Percentiles rank a stretch among this genome's conserved stretches.
Conservation (phyloP, 2,329 filamentous ascomycete species). For the Epichloe glyceriae region DNA sequence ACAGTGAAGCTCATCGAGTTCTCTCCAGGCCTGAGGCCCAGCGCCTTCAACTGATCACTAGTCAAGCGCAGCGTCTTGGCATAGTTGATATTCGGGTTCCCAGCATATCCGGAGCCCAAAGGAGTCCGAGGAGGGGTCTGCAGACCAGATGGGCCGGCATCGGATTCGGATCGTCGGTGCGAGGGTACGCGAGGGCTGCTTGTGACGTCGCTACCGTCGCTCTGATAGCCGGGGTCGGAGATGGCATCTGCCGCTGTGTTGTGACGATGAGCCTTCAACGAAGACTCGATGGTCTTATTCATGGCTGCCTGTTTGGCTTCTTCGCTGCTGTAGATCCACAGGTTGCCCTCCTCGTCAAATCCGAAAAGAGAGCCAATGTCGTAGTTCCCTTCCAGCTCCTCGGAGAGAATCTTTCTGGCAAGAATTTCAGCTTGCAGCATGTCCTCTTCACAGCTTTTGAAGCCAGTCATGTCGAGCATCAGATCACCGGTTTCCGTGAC, state of each 20-base stretch:
- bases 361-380: slow-evolving; percentile 93
- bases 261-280: slow-evolving; percentile 30
- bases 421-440: slow-evolving; percentile 85
- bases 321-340: slow-evolving; percentile 99
- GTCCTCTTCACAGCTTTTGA: slow-evolving; percentile 89
- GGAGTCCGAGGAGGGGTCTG: slow-evolving; percentile 59
- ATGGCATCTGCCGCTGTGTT: slow-evolving; percentile 61
- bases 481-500: slow-evolving; percentile 89
- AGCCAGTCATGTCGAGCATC: slow-evolving; percentile 96
- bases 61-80: slow-evolving; percentile 93
- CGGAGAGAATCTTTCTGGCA: slow-evolving; percentile 79
- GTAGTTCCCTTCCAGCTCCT: slow-evolving; percentile 88
- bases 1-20: slow-evolving; percentile 96
- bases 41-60: slow-evolving; percentile 81
- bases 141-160: slow-evolving; percentile 38
- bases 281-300: slow-evolving; percentile 45
- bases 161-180: slow-evolving; percentile 56
- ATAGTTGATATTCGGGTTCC: slow-evolving; percentile 73
- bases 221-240: slow-evolving; percentile 92
- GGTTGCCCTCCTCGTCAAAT: slow-evolving; percentile 85
- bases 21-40: slow-evolving; percentile 70
- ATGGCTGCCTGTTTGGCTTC: slow-evolving; percentile 85
- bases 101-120: slow-evolving; percentile 47
- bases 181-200: slow-evolving; percentile 30
- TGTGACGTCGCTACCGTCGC: slow-evolving; percentile 60